Evolutionary conservation across 345 rosid species (phyloP).

Genomic region (Theobroma cacao): DNA sequence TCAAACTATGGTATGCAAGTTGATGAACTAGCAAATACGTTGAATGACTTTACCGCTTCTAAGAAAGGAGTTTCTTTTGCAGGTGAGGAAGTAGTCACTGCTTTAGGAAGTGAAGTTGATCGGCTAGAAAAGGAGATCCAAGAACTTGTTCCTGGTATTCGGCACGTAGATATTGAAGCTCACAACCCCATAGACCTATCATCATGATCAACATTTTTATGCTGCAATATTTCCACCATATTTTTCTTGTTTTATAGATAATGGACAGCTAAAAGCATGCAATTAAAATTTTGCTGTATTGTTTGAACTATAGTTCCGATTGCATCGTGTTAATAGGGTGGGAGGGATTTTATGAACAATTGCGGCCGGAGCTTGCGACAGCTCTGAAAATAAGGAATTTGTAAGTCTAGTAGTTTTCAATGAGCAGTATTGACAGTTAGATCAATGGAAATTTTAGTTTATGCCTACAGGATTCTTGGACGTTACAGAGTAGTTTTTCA

Average conservation of each 20-base stretch:
- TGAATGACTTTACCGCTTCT: background rate
- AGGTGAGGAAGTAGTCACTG: conserved; percentile 99
- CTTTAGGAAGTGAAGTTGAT: conserved; percentile 97
- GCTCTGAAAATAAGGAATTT: background rate
- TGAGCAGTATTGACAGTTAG: background rate
- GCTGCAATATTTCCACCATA: background rate
- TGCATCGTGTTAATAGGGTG: background rate
- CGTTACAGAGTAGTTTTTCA: too few relatives aligned
- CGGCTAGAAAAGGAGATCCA: conserved; percentile 93
- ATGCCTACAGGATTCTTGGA: too few relatives aligned
- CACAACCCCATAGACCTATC: conserved; percentile 68
- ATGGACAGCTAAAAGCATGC: background rate
- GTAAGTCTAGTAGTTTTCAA: background rate
- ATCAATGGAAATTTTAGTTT: background rate
- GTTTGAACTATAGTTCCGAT: background rate
- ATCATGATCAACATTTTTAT: conserved; percentile 23
- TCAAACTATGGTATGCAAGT: conserved; percentile 66
- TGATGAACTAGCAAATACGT: background rate
- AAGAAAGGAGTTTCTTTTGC: conserved; percentile 11
- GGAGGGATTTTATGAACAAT: background rate
- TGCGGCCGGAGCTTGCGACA: background rate
- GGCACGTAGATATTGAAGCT: conserved; percentile 96
- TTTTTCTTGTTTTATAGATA: background rate
- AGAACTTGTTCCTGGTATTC: conserved; percentile 93
- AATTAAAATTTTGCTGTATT: background rate